Conservation (phyloP, 1,139 yeast species). For the Trichomonascaceae sp. region DNA sequence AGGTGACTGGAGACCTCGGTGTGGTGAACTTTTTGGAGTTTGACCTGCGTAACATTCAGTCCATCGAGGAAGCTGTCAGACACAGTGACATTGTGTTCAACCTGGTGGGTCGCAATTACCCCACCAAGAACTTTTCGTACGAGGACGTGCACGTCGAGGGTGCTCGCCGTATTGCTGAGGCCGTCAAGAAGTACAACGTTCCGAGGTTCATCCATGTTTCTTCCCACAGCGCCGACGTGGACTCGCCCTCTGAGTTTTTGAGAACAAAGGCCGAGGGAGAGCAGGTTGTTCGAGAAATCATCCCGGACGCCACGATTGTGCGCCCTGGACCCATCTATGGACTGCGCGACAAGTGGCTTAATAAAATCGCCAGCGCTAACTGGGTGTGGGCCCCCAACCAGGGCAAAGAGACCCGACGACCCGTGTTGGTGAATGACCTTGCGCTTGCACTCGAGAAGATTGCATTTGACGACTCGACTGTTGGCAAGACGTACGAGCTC, state of each 20-base stretch:
- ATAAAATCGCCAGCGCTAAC: conserved; percentile 39
- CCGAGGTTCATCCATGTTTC: conserved; percentile 73
- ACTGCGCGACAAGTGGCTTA: conserved; percentile 59
- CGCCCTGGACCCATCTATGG: conserved; percentile 81
- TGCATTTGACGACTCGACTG: conserved; percentile 71
- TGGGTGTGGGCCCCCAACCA: conserved; percentile 53
- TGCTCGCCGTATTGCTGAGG: conserved; percentile 64
- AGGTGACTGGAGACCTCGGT: conserved; percentile 78
- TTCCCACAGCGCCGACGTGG: conserved; percentile 61
- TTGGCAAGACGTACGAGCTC: conserved; percentile 65
- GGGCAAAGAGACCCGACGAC: conserved; percentile 51
- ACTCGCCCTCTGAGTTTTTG: conserved; percentile 55
- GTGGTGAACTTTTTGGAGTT: conserved; percentile 77
- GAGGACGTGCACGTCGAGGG: conserved; percentile 76
- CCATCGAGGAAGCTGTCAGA: conserved; percentile 67
- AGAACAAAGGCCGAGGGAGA: conserved; percentile 79
- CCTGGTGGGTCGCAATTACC: conserved; percentile 64
- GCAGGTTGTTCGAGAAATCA: conserved; percentile 48
- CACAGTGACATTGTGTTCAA: conserved; percentile 77
- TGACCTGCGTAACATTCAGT: conserved; percentile 64
- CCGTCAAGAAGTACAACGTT: conserved; percentile 58
- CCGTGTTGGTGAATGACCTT: conserved; percentile 69
- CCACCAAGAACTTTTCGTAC: conserved; percentile 70
- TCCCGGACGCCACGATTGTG: conserved; percentile 72
- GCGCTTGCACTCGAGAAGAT: conserved; percentile 69